Evolutionary conservation across 352 stramenopile genomes (phyloP), one percentile per base, ranked within the genome.

Genomic region (Globisporangium orthogonon): DNA sequence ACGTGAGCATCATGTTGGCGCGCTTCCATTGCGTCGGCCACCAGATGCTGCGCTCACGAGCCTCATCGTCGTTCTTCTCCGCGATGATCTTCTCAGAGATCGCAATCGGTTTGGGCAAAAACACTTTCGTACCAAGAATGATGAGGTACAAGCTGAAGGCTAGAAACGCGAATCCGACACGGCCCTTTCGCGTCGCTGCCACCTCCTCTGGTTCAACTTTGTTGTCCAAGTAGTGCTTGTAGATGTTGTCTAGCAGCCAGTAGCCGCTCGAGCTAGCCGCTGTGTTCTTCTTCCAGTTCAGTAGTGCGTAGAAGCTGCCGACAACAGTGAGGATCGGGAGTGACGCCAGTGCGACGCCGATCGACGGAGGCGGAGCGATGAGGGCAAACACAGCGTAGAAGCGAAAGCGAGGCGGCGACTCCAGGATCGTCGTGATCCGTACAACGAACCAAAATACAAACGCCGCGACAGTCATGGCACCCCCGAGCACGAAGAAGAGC

Each of bases 1-100:
- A 97, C n/a, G 86, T 87, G 62, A 97, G 97, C 14, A 98, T 86
- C 64, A 99, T 87, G 60, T 98, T 98, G 30, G 87, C 87, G 23
- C 96, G 79, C 67, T 97, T 98, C 97, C 96, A 99, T 60, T 95
- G 81, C 5, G 85, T 96, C 0, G 91, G 87, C 72, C 80, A 93
- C 90, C 90, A 98, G 15, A 91, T 83, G 52, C 61, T 89, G 41
- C 78, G 73, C 14, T 89, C 78, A 5, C 64, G 71, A 13, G 75
- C 77, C 5, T 91, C 80, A 7, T 67, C 66, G 47, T 89, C 82
- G 50, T 84, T 71, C 52, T 89, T 78, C 58, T 98, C 89, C 17
- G 91, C 64, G 37, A 97, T 86, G 40, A 91, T 71, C 53, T 88
- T 88, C 60, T 97, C 93, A 0, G 87, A 91, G 60, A 97, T 94